Percentiles rank a stretch among this genome's conserved stretches.
Conservation (phyloP, 2,329 filamentous ascomycete genomes). For the Apiospora kogelbergensis region DNA sequence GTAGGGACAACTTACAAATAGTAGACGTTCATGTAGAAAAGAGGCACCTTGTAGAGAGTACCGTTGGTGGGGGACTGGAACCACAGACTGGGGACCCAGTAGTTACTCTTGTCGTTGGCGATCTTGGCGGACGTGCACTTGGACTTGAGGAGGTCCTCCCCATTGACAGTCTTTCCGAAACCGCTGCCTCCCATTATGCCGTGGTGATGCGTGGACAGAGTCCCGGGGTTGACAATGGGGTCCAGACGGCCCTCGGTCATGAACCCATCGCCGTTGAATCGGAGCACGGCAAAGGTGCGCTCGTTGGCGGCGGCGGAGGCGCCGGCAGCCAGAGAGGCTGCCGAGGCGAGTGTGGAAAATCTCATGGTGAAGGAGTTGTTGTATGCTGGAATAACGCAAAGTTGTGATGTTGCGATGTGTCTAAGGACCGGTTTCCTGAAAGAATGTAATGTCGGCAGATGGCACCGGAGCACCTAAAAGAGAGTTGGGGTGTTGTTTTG, state of each 20-base stretch:
- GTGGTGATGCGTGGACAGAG: slow-evolving; percentile 63
- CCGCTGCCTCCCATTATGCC: slow-evolving; percentile 69
- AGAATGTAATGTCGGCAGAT: background rate
- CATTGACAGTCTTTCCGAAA: slow-evolving; percentile 63
- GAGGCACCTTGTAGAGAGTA: slow-evolving; percentile 63
- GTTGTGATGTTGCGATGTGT: background rate
- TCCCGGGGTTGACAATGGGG: slow-evolving; percentile 66
- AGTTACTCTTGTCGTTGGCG: slow-evolving; percentile 69
- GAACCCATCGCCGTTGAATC: slow-evolving; percentile 66
- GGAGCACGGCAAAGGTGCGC: slow-evolving; percentile 67
- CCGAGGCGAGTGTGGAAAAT: background rate
- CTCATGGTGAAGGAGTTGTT: background rate
- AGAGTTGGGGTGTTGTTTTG: background rate
- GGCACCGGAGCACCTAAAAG: slow-evolving; percentile 2
- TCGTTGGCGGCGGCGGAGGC: slow-evolving; percentile 41
- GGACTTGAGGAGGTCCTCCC: slow-evolving; percentile 56
- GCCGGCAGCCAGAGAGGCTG: slow-evolving; percentile 34
- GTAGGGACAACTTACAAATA: slow-evolving; percentile 59
- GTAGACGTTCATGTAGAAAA: slow-evolving; percentile 75
- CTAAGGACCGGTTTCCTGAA: background rate
- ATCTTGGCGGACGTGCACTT: slow-evolving; percentile 71
- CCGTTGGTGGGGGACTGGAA: slow-evolving; percentile 64
- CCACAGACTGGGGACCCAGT: slow-evolving; percentile 75
- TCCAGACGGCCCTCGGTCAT: slow-evolving; percentile 62
- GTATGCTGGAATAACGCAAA: background rate